Base-by-base conservation (phyloP, 2,329 filamentous ascomycete genomes). In the Samsoniella hepiali region DNA sequence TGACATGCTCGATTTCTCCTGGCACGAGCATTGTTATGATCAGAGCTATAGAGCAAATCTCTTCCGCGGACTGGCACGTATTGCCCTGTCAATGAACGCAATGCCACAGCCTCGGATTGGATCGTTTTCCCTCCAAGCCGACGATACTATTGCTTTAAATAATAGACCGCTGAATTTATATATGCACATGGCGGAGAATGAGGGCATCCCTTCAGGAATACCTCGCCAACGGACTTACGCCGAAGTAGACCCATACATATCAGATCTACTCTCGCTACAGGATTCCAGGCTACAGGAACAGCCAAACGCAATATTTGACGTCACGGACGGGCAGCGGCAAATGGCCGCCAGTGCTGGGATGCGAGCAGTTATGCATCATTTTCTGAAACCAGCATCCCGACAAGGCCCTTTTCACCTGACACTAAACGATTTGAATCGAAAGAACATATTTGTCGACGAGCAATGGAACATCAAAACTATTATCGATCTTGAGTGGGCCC, bases 341-440 rank as follows among this genome's bases (percentile, higher is more conserved):
- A 62, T 76, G 58, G 69, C 73, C 3, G 67, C 64, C 22, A 42
- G 75, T 11, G 66, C 65, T 4, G 66, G 63, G 1, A 72, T 77
- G 70, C 68, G 72, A 58, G 69, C 69, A 3, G 60, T 67, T 11
- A 57, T 70, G 47, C 67, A 68, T 9, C 67, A 67, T 9, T 72
- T 70, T 22, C 63, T 69, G 29, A 68, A 13, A n/a, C n/a, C n/a
- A n/a, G n/a, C n/a, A n/a, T 62, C 65, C 15, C 67, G 72, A 5
- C 54, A 71, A 29, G 73, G 74, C 2, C 75, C 73, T 4, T 78
- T 75, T 59, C 60, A 71, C 31, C 67, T 71, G 38, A 67, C 57
- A 1, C 70, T 78, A 1, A 76, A 71, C 32, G 75, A 79, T 64
- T 61, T 78, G n/a, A 74, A 76, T 55, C 66, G 71, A 49, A 74